Evolutionary conservation across 2,329 filamentous ascomycete species (phyloP).

Genomic region (Monosporascus sp.): DNA sequence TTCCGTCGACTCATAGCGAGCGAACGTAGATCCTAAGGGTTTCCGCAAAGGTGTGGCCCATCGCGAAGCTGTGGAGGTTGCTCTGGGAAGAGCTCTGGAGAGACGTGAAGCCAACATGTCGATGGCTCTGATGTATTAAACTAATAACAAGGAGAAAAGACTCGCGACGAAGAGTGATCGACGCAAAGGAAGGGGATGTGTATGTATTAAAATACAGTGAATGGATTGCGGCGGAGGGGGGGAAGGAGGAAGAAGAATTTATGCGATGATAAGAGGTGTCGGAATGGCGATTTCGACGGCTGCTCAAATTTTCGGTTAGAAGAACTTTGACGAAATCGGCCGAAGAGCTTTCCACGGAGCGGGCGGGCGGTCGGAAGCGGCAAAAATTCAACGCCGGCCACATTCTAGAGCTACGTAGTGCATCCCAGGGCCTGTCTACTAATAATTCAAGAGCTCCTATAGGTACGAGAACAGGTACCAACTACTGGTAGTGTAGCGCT

Average conservation of each 20-base stretch:
- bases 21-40: slow-evolving; percentile 67
- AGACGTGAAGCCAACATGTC: slow-evolving; percentile 70
- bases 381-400: too few species aligned
- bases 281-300: background rate
- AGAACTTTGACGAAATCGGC: background rate
- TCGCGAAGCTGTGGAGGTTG: slow-evolving; percentile 62
- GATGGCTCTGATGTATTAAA: slow-evolving; percentile 27
- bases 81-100: slow-evolving; percentile 74
- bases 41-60: slow-evolving; percentile 62
- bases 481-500: too few species aligned
- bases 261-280: background rate
- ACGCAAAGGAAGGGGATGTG: slow-evolving; percentile 23
- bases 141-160: slow-evolving; percentile 25
- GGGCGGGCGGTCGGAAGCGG: too few species aligned
- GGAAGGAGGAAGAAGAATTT: slow-evolving; percentile 10
- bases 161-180: slow-evolving; percentile 22
- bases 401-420: too few species aligned
- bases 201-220: slow-evolving; percentile 14
- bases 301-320: background rate
- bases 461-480: too few species aligned
- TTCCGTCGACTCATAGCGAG: slow-evolving; percentile 72
- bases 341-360: background rate
- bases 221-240: slow-evolving; percentile 17
- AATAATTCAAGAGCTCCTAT: too few species aligned
- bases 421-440: too few species aligned